Evolutionary conservation across 129 eudicot genomes (phyloP), one percentile per base, ranked within the genome.

Genomic region (Tagetes erecta): DNA sequence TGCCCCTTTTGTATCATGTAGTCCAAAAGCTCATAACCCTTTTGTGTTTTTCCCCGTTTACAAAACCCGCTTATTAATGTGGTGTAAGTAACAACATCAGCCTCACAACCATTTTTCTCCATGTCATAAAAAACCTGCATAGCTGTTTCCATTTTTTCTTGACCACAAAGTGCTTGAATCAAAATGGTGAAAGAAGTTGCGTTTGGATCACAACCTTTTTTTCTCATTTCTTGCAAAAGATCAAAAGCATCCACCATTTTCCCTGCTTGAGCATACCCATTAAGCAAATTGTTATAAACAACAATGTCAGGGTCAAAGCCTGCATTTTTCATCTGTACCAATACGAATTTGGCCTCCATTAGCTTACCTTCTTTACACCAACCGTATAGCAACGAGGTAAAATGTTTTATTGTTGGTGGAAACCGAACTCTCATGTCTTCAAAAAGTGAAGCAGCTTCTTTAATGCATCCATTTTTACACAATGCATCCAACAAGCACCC

Each of bases 401-500:
- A 90, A 81, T 90, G 93, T 75, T 83, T 90, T 6, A 90, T 79
- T 2, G 89, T 90, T 0, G 86, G 93, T 20, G 78, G 83, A 84
- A 90, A 90, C 74, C 82, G 78, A n/a, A 76, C 55, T 62, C 91
- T 83, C 93, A 85, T 87, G 64, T 90, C 96, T 45, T 87, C 96
- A 78, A 90, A 90, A 80, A 87, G 78, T 27, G 75, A 78, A 33
- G 97, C 91, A 6, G 97, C 97, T 79, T 92, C 96, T 80, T 87
- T 92, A 2, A 89, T 86, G 64, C 87, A 82, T 4, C 92, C 96
- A 60, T 89, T 92, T 68, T 92, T 92, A 65, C 94, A 89, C 77
- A 89, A 84, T 11, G 97, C 97, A 72, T 92, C 96, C 79, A 89
- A 85, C 82, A 89, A 74, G 65, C 96, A 92, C 78, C 94, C 96